A percentile compares a stretch with the other conserved stretches of the same genome.
Conservation (phyloP, 2,329 filamentous ascomycete genomes). For the Mariannaea elegans region DNA sequence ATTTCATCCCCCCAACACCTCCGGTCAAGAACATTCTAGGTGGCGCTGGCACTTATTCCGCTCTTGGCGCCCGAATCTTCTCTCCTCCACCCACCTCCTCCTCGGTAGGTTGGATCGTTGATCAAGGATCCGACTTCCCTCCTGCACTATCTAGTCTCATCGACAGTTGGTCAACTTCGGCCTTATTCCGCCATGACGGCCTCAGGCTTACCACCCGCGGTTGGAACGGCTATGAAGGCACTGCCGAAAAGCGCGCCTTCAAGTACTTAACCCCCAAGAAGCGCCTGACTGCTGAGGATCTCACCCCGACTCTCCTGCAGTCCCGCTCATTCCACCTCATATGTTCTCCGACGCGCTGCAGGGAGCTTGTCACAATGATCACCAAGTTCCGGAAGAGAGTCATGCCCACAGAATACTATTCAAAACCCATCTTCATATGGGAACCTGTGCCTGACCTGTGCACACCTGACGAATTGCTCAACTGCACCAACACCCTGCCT, state of each 20-base stretch:
- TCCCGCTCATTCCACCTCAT: constrained; percentile 88
- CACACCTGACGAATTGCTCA: constrained; percentile 72
- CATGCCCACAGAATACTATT: constrained; percentile 45
- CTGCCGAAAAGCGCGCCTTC: constrained; percentile 77
- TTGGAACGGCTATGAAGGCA: constrained; percentile 87
- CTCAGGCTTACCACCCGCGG: constrained; percentile 83
- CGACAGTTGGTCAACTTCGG: constrained; percentile 78
- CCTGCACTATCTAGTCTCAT: constrained; percentile 69
- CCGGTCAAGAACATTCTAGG: constrained; percentile 82
- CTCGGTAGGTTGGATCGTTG: constrained; percentile 88
- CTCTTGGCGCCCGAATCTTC: constrained; percentile 87
- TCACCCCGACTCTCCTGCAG: constrained; percentile 72
- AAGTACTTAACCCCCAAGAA: constrained; percentile 88
- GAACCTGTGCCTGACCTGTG: constrained; percentile 94
- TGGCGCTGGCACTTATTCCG: constrained; percentile 86
- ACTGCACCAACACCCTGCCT: constrained; percentile 70
- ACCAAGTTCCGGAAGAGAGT: constrained; percentile 61
- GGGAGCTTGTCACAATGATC: constrained; percentile 78
- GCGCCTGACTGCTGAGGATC: constrained; percentile 77
- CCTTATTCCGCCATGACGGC: constrained; percentile 71
- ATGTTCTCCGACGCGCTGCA: constrained; percentile 80
- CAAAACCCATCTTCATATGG: constrained; percentile 84
- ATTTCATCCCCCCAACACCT: constrained; percentile 76
- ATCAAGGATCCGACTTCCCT: constrained; percentile 90
- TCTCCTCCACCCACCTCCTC: constrained; percentile 73